Base-by-base conservation (phyloP, 169 alveolate genomes). In the Fabrea salina region DNA sequence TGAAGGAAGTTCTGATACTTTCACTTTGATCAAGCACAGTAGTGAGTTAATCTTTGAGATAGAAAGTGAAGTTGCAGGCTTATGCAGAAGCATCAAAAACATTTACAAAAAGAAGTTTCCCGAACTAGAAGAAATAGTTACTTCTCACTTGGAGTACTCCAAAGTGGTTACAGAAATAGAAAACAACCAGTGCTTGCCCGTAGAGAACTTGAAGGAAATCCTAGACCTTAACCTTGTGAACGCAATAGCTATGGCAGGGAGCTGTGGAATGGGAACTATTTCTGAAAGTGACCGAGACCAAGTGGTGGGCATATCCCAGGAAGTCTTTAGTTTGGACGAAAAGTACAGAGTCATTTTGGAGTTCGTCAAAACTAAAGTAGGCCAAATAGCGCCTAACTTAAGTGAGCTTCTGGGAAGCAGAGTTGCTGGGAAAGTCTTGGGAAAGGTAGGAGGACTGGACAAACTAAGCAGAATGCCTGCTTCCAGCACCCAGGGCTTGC, bases 391-490 rank as follows among this genome's bases (percentile, higher is more conserved):
- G 1, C 75, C 75, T 25, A 61, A 35, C 37, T 30, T 61, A n/a
- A 16, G 53, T 11, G 1, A 25, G 0, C 3, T 61, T 11, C 16
- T 61, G 27, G n/a, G 53, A 16, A 25, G 30, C 1, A 11, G 25
- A 61, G 44, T 61, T 32, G 75, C 75, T 2, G 75, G 37, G 8
- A 61, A 61, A 32, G 1, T 61, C 16, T 8, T 61, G 0, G 51
- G 22, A 16, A 19, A 19, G 11, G 75, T 25, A 32, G 75, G 75
- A 2, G 51, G 75, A 16, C 51, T 61, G 16, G 51, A 61, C 22
- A 16, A 27, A 4, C 75, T 61, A n/a, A n/a, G 54, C 16, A 16
- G 11, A 16, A 61, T 35, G 51, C 75, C 75, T 25, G 51, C 75
- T 0, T 61, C 54, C 51, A 61, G 37, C 37, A 61, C 37, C 11